Base-by-base conservation (phyloP, 345 rosid species). In the Cardiospermum halicacabum region DNA sequence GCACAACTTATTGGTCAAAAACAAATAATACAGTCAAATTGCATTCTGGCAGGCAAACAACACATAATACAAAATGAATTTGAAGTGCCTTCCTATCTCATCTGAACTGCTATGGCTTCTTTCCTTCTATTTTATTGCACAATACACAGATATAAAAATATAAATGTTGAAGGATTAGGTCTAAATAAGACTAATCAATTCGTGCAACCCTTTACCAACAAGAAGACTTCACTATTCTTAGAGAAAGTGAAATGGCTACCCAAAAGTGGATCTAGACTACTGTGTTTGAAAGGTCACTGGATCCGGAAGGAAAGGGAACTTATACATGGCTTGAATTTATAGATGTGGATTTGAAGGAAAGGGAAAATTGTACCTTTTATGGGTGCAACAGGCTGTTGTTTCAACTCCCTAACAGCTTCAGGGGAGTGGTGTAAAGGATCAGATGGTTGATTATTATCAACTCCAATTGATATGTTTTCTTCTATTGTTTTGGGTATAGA, bases 361-460 rank as follows among this genome's bases (percentile, higher is more conserved):
- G 51, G 18, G 25, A 21, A 24, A 25, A 48, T 54, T 49, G 22
- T 78, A 92, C 96, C 92, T 75, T 63, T 67, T 13, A 37, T 58
- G 60, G 64, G 64, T 54, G 27, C 15, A 53, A 51, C 36, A 54
- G 72, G 32, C 21, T 73, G 82, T 65, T 75, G 49, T 11, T 57
- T 66, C 64, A 70, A 51, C 43, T 58, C 67, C 58, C 18, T 71
- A 70, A 48, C 70, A 56, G 62, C 40, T 40, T 56, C 31, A 58
- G 80, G 49, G 65, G 87, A 67, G 50, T 64, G 39, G 58, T 79
- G 74, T 26, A 65, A 25, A 59, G 68, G 60, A 56, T 74, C 77
- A 69, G 82, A 60, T 2, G 37, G 57, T 48, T 74, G 69, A 73
- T 59, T 70, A 43, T 68, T 72, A 54, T 60, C 81, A 69, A 55